Evolutionary conservation across 2,329 filamentous ascomycete genomes (phyloP).

Genomic region (Phialemoniopsis sp.): DNA sequence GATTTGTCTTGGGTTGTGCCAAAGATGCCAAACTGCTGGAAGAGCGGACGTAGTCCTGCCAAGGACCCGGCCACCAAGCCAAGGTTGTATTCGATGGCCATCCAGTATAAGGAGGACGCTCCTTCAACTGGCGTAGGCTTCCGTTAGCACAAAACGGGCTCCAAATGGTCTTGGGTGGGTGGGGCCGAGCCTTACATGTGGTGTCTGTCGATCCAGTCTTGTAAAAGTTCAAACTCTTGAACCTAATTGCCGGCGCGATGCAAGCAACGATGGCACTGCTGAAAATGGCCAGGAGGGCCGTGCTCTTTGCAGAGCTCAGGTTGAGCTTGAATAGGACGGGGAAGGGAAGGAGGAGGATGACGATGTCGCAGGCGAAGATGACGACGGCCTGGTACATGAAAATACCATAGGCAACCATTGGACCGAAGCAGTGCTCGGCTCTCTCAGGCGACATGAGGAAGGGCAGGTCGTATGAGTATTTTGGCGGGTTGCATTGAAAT

Average conservation of each 20-base stretch:
- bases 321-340: constrained; percentile 5
- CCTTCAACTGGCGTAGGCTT: no score
- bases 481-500: constrained; percentile 9
- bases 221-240: no score
- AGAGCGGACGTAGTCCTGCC: no score
- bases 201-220: no score
- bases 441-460: constrained; percentile 7
- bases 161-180: no score
- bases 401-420: constrained; percentile 2
- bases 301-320: constrained; percentile 3
- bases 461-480: constrained; percentile 6
- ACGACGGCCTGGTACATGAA: constrained; percentile 8
- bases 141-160: no score
- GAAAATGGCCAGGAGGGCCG: constrained; percentile 5
- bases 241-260: constrained; percentile 8
- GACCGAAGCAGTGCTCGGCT: constrained; percentile 5
- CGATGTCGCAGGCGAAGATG: constrained; percentile 6
- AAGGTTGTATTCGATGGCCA: no score
- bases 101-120: no score
- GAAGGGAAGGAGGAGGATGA: constrained; percentile 6
- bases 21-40: no score
- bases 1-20: no score
- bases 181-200: no score
- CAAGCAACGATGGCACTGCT: constrained; percentile 7
- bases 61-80: no score